Percentiles rank a stretch among this genome's conserved stretches.
These are phyloP conservation scores for Phragmites australis DNA, from an alignment of 176 grass and related monocot species.

Conservation along the genomic window DNA sequence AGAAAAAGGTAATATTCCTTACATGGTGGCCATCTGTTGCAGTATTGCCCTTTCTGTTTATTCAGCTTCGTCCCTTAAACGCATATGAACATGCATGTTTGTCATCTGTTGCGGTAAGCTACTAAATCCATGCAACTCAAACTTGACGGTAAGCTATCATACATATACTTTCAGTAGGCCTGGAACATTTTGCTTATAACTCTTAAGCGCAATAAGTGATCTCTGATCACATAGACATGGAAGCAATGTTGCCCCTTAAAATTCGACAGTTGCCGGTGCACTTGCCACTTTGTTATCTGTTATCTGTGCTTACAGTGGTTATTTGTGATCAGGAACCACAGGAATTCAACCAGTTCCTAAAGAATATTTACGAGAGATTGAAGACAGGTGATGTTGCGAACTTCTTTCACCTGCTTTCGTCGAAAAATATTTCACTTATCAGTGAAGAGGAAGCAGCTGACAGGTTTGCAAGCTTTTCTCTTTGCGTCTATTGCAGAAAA, in stretches of 20 bases:
- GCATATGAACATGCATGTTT: background rate
- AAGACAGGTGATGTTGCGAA: conserved; percentile 35
- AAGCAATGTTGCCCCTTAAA: background rate
- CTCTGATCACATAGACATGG: background rate
- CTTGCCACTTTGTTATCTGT: background rate
- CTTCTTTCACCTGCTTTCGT: conserved; percentile 69
- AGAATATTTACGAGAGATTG: conserved; percentile 50
- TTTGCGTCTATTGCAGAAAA: background rate
- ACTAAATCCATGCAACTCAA: too few species aligned
- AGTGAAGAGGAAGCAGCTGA: conserved; percentile 87
- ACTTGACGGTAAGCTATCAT: too few species aligned
- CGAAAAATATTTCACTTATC: conserved; percentile 73
- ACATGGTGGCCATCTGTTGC: background rate
- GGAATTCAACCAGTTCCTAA: conserved; percentile 80
- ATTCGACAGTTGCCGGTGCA: background rate
- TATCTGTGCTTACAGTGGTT: background rate
- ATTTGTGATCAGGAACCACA: conserved; percentile 65
- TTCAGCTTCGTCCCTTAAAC: background rate
- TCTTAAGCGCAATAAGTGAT: background rate
- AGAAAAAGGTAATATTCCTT: background rate
- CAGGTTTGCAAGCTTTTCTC: conserved; percentile 50
- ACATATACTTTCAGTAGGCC: too few species aligned
- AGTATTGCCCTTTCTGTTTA: background rate
- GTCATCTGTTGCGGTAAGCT: background rate
- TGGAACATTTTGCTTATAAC: too few species aligned